Evolutionary conservation across 1,284 basidiomycete genomes (phyloP), one percentile per base, ranked within the genome.

Genomic region (Xerocomus minutiporus): DNA sequence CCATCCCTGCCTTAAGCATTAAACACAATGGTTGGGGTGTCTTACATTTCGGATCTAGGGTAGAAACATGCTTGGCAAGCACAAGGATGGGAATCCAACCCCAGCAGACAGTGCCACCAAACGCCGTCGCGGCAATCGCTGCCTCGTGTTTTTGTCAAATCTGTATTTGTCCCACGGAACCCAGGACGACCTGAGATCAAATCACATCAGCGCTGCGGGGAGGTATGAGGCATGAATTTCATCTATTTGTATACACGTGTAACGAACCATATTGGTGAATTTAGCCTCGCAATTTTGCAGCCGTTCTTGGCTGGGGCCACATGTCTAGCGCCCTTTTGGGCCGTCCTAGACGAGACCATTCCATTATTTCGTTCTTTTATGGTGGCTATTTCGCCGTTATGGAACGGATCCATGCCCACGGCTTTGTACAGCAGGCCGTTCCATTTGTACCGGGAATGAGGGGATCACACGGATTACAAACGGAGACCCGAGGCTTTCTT

Each of bases 141-240:
- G 54, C 64, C 66, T 70, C 68, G 54, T 70, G 68, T 70, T 70
- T 20, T 36, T 48, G 53, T 54, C 49, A 53, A 54, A 31, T 31
- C 28, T 17, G 42, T 23, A 52, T 52, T 47, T 34, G 40, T 57
- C 63, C 39, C 48, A 61, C 54, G 66, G 51, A 39, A 32, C 39
- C 36, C 54, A 48, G 42, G 50, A 51, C 34, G 35, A 39, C 40
- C 31, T 52, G 48, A 49, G 43, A 62, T 54, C 58, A 52, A 49
- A 38, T 40, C 56, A 32, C 31, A 52, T 51, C 48, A 57, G 47
- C 48, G 31, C 50, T 50, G 52, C 48, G 46, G 50, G 52, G 46
- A 57, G 45, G 58, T 50, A 46, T 52, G 60, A 45, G 46, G 35
- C 60, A 57, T 52, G 61, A 32, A 63, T 53, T 54, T 62, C 58